Evolutionary conservation across 2,329 filamentous ascomycete species (phyloP).

Genomic region (Colletotrichum gloeosporioides): DNA sequence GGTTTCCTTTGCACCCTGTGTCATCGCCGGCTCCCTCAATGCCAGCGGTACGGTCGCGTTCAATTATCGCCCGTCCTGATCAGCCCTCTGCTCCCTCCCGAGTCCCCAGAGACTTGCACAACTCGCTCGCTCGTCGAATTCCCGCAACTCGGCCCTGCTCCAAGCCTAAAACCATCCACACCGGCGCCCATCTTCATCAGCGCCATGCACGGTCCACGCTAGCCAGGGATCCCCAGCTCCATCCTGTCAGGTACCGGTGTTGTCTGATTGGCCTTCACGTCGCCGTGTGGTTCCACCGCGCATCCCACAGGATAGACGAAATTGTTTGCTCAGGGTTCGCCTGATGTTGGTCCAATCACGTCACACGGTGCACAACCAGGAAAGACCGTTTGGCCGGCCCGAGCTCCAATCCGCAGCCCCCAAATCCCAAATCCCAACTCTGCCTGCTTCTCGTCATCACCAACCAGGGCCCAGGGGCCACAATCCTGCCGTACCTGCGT

Average conservation of each 20-base stretch:
- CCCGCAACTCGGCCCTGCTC: not conserved
- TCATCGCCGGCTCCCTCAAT: not conserved
- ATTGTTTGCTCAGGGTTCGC: slow-evolving; percentile 18
- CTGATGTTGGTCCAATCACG: slow-evolving; percentile 3
- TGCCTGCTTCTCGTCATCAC: not conserved
- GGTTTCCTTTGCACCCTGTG: not conserved
- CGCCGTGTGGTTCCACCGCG: not conserved
- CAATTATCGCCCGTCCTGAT: not conserved
- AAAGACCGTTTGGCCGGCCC: not conserved
- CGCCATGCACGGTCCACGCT: slow-evolving; percentile 1
- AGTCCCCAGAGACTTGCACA: not conserved
- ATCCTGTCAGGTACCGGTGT: slow-evolving; percentile 9
- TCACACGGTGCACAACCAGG: not conserved
- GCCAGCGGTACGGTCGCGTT: not conserved
- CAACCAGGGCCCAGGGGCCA: not conserved
- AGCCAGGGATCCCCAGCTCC: slow-evolving; percentile 1
- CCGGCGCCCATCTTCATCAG: slow-evolving; percentile 21
- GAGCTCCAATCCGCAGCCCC: slow-evolving; percentile 7
- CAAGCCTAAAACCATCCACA: slow-evolving; percentile 14
- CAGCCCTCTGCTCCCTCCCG: not conserved
- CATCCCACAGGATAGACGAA: slow-evolving; percentile 10
- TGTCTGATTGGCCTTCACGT: not conserved
- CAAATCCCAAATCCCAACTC: not conserved
- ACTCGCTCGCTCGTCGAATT: not conserved
- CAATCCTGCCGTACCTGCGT: not conserved